Conservation (phyloP, 352 stramenopile genomes). For the Phytophthora cactorum region DNA sequence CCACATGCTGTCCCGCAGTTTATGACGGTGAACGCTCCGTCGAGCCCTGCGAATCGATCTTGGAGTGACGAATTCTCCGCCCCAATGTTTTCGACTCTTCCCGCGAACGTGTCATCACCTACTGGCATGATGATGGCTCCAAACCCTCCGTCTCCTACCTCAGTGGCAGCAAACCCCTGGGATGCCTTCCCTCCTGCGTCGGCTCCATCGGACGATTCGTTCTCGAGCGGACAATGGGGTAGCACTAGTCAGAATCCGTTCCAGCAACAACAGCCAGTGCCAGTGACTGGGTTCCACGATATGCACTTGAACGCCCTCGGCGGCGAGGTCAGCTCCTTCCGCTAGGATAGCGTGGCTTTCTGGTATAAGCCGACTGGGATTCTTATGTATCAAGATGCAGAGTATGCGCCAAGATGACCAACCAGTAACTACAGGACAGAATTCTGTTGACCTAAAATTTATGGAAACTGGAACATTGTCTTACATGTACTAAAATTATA, state of each 20-base stretch:
- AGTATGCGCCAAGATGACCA: no score
- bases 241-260: constrained; percentile 11
- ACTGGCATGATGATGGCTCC: constrained; percentile 4
- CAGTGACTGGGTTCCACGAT: constrained; percentile 33
- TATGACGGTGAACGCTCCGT: constrained; percentile 26
- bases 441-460: no score
- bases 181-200: constrained; percentile 45
- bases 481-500: no score
- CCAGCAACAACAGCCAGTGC: constrained; percentile 23
- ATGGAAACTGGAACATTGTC: no score
- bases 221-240: constrained; percentile 26
- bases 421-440: no score
- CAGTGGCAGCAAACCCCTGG: constrained; percentile 38
- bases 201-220: constrained; percentile 24
- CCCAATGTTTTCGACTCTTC: constrained; percentile 30
- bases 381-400: no score
- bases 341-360: constrained; percentile 6
- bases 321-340: constrained; percentile 17
- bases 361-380: background rate
- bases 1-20: constrained; percentile 34
- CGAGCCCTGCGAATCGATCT: constrained; percentile 10
- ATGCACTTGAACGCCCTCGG: constrained; percentile 38
- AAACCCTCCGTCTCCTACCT: constrained; percentile 8
- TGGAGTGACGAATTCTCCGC: constrained; percentile 25
- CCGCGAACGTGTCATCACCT: constrained; percentile 1